Base-by-base conservation (phyloP, 352 stramenopile species). In the Phytophthora brassicae region DNA sequence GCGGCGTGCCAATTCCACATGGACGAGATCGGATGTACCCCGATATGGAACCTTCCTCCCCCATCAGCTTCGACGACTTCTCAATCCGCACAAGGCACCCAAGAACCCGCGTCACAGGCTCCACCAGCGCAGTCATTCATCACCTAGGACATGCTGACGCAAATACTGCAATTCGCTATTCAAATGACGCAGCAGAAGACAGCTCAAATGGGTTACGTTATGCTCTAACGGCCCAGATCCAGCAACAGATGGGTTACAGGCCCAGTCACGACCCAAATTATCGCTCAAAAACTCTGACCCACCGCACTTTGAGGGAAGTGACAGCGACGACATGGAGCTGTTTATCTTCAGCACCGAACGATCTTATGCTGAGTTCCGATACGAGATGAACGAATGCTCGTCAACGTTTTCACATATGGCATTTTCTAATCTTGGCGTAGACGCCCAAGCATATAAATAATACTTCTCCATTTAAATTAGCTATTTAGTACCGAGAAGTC, bases 301-400 rank as follows among this genome's bases (percentile, higher is more conserved):
- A n/a, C 52, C 60, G 6, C 13, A 3, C n/a, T 63, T 57, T 13
- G 16, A 62, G 6, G 60, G 52, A 17, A 63, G 41, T 0, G 44
- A 47, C 44, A 52, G 20, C 29, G 45, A 68, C 6, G 60, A 63
- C 38, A 17, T 67, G 9, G 51, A 67, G 28, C 36, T 57, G 0
- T 67, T 8, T 7, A 57, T 46, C 31, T 62, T 67, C 28, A 56
- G 33, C 29, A 63, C 52, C 6, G 51, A 68, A 17, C 31, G 57
- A n/a, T 68, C 47, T 6, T 68, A 53, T 23, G 1, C 48, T 28
- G 49, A 29, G 7, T 26, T 43, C 4, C 6, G 16, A 13, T 16
- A 7, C 31, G 31, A 36, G 31, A 36, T 36, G 31, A 7, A 36
- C 8, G 31, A 36, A 13, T 13, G 11, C 31, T 36, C 31, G 31